Base-by-base conservation (phyloP, 768 basidiomycete species). In the Termitomyces sp. region DNA sequence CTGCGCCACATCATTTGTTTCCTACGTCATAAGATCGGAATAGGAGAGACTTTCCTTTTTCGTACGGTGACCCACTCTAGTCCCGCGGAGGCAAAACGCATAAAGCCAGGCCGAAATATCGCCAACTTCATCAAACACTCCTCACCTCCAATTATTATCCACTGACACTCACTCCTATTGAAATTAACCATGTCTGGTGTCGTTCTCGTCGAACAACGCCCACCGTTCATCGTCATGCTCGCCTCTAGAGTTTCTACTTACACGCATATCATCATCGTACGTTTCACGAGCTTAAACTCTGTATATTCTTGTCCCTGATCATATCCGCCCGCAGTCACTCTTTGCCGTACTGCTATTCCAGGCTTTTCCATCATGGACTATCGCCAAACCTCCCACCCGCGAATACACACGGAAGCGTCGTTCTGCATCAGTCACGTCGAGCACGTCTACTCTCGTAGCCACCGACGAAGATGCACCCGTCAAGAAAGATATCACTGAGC, bases 301-400 rank as follows among this genome's bases (percentile, higher is more conserved):
- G 35, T 36, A 18, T 51, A 30, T 51, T 55, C 33, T 20, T 53
- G n/a, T 36, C 4, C 1, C 54, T 60, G 55, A 60, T 56, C 45
- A 22, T 9, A 12, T 52, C 40, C 44, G 38, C 59, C 38, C 44
- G 40, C 59, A 60, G 55, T 56, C 50, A n/a, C 3, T 53, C 18
- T 51, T 47, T 36, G 51, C 50, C 10, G 40, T 58, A 16, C 4
- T 53, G 32, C 7, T 58, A 10, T n/a, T 47, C 13, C 42, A 28
- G 28, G 45, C 18, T 1, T 32, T 54, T 7, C 57, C 57, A 1
- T 54, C 52, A 8, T 48, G 44, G 46, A 7, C 30, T 4, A 58
- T 20, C 0, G 26, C 33, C 12, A 58, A 28, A 12, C 57, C 57
- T 32, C 36, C 57, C 18, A 43, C 46, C 35, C 56, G 43, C 30